Conservation (phyloP, 139 green algal species). For the Edaphochlamys debaryana region DNA sequence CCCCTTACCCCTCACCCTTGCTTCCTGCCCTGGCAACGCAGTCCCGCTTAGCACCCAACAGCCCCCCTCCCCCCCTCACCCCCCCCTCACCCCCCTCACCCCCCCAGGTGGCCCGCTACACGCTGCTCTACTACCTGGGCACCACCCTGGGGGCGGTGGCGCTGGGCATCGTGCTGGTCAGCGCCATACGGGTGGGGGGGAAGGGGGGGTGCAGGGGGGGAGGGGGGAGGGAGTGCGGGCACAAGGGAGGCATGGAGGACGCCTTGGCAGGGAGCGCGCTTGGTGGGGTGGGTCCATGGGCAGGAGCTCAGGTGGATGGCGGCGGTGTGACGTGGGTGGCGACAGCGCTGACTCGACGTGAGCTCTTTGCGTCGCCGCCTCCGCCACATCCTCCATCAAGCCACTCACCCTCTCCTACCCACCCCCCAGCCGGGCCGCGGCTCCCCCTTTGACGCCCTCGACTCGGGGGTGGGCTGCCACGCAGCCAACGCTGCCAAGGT, state of each 20-base stretch:
- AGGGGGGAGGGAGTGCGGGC: neutral
- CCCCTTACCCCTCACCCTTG: no score
- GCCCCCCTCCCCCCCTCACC: neutral
- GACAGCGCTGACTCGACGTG: no score
- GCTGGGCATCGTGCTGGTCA: slow-evolving; percentile 23
- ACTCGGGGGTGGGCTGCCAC: slow-evolving; percentile 11
- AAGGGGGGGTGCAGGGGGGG: neutral
- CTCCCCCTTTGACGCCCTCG: slow-evolving; percentile 15
- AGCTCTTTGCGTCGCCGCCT: no score
- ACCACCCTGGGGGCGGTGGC: slow-evolving; percentile 40
- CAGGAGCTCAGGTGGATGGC: no score
- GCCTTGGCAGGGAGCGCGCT: no score
- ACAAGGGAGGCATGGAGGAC: neutral
- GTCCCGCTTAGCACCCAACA: no score
- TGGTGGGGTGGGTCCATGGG: no score
- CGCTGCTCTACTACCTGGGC: slow-evolving; percentile 37
- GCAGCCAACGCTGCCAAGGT: slow-evolving; percentile 20
- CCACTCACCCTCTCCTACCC: neutral
- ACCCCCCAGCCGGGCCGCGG: slow-evolving; percentile 17
- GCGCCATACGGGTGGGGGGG: slow-evolving; percentile 9
- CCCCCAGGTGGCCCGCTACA: slow-evolving; percentile 32
- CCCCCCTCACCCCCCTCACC: neutral
- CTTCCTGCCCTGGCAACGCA: no score
- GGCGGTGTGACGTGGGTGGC: no score
- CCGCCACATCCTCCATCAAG: neutral